These are phyloP conservation scores for Paxillus involutus DNA, from an alignment of 768 basidiomycete species.

Conservation along the genomic window DNA sequence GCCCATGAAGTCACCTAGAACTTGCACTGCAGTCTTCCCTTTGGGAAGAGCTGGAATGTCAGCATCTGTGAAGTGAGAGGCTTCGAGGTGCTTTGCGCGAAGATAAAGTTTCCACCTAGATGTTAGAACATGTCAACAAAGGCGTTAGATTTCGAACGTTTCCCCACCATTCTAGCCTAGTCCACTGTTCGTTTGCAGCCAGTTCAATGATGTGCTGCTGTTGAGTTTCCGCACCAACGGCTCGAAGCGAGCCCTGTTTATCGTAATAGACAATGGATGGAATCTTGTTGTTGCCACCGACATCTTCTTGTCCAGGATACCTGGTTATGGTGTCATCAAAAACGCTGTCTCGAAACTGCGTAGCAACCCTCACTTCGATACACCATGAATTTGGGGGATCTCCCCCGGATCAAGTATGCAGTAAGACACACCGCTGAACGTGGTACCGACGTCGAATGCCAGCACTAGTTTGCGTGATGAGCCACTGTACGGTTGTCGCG, in stretches of 20 bases:
- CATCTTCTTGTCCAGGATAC: constrained; percentile 37
- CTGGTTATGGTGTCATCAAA: constrained; percentile 10
- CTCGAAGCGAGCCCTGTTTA: constrained; percentile 33
- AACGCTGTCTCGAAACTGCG: not conserved
- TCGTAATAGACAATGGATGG: constrained; percentile 46
- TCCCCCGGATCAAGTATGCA: constrained; percentile 39
- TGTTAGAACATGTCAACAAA: not conserved
- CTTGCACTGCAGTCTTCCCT: constrained; percentile 33
- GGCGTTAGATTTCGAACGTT: too few relatives aligned
- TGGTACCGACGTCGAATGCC: constrained; percentile 37
- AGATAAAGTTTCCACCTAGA: constrained; percentile 37
- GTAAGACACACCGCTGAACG: constrained; percentile 37
- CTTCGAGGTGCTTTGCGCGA: constrained; percentile 26
- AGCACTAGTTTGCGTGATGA: constrained; percentile 31
- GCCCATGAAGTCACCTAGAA: constrained; percentile 43
- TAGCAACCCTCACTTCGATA: constrained; percentile 18
- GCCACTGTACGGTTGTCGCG: constrained; percentile 35
- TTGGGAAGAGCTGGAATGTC: constrained; percentile 35
- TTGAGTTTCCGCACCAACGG: constrained; percentile 42
- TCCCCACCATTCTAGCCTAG: constrained; percentile 40
- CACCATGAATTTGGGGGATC: constrained; percentile 19
- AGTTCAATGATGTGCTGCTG: constrained; percentile 31
- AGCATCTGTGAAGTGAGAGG: constrained; percentile 21
- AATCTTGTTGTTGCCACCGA: constrained; percentile 39
- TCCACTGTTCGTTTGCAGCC: constrained; percentile 39